Evolutionary conservation across 148 eudicot genomes (phyloP).

Genomic region (Amaranthus cruentus): DNA sequence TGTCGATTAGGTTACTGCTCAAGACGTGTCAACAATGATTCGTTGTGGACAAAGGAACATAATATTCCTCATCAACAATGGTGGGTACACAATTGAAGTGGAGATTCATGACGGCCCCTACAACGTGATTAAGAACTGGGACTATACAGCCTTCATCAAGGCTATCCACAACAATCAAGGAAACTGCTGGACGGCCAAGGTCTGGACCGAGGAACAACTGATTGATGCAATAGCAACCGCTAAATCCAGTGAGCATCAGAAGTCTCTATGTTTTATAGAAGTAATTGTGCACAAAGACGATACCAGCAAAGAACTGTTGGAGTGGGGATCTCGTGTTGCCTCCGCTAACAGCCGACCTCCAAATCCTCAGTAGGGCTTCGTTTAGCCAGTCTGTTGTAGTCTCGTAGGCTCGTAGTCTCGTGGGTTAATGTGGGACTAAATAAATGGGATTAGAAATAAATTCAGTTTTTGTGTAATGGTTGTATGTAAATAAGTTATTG

Average conservation of each 20-base stretch:
- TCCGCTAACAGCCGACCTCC: slow-evolving; percentile 78
- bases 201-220: slow-evolving; percentile 56
- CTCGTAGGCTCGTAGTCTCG: neutral
- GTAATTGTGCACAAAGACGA: slow-evolving; percentile 72
- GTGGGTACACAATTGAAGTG: slow-evolving; percentile 82
- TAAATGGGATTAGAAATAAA: slow-evolving; percentile 2
- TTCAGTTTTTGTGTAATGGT: neutral
- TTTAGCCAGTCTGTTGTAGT: neutral
- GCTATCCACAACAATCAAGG: slow-evolving; percentile 70
- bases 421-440: neutral
- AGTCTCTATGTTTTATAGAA: slow-evolving; percentile 73
- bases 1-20: slow-evolving; percentile 86
- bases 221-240: slow-evolving; percentile 56
- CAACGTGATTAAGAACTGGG: slow-evolving; percentile 80
- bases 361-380: slow-evolving; percentile 48
- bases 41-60: slow-evolving; percentile 62
- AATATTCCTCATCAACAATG: slow-evolving; percentile 79
- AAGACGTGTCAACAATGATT: slow-evolving; percentile 82
- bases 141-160: slow-evolving; percentile 62
- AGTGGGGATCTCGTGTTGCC: slow-evolving; percentile 82
- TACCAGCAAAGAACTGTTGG: slow-evolving; percentile 72
- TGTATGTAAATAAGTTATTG: slow-evolving; percentile 1
- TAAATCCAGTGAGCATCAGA: slow-evolving; percentile 37
- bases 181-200: slow-evolving; percentile 78
- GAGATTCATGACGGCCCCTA: slow-evolving; percentile 90